A percentile compares a stretch with the other conserved stretches of the same genome.
Evolutionary conservation across 2,329 filamentous ascomycete species (phyloP).

Genomic region (Aspergillus pseudoglaucus): DNA sequence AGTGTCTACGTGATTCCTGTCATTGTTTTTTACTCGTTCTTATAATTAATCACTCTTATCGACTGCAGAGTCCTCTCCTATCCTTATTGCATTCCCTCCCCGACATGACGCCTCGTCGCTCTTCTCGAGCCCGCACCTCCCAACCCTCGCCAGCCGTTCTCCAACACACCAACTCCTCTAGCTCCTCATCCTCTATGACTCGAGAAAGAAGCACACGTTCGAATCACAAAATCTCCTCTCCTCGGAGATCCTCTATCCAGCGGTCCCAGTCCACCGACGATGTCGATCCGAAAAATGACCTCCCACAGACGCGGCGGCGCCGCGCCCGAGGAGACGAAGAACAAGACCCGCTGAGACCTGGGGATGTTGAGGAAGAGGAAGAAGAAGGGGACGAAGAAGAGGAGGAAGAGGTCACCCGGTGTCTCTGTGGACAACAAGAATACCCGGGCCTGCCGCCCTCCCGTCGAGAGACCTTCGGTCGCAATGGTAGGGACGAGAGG

Average conservation of each 20-base stretch:
- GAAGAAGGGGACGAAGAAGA: conserved; percentile 61
- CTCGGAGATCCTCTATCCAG: conserved; percentile 64
- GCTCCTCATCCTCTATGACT: conserved; percentile 62
- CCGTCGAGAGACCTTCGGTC: conserved; percentile 50
- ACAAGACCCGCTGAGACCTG: conserved; percentile 48
- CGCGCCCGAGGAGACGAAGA: conserved; percentile 62
- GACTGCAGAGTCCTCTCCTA: conserved; percentile 5
- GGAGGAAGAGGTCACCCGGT: conserved; percentile 91
- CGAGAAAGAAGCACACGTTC: conserved; percentile 69
- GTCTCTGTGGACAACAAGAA: conserved; percentile 88
- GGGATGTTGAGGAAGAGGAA: conserved; percentile 46
- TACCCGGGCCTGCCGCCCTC: conserved; percentile 72
- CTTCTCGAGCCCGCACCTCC: conserved; percentile 77
- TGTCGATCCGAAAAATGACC: conserved; percentile 52
- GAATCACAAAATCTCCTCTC: conserved; percentile 65
- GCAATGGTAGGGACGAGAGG: conserved; percentile 54
- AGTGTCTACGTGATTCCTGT: conserved; percentile 7
- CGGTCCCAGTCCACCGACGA: conserved; percentile 51
- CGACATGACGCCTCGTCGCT: conserved; percentile 70
- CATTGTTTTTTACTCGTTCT: conserved; percentile 3
- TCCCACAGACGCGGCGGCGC: conserved; percentile 66
- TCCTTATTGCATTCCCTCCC: conserved; percentile 8
- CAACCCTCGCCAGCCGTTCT: conserved; percentile 63
- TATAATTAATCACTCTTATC: conserved; percentile 2
- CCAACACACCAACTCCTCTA: conserved; percentile 71